A percentile compares a stretch with the other conserved stretches of the same genome.
These are phyloP conservation scores for Dendryphion nanum DNA, from an alignment of 2,329 filamentous ascomycete genomes.

Conservation along the genomic window DNA sequence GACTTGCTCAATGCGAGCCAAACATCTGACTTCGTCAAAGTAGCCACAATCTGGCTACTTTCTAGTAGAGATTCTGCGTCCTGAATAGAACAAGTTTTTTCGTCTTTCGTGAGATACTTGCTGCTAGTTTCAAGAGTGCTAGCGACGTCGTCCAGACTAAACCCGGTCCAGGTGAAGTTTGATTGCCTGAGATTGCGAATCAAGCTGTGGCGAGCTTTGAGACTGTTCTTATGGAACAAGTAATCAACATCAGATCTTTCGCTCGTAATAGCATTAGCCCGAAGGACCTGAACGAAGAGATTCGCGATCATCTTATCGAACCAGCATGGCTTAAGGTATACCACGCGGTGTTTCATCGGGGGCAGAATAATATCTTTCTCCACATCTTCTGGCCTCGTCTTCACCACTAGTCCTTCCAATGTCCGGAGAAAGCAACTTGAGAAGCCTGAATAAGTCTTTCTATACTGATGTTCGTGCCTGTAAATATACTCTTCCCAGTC, in stretches of 20 bases:
- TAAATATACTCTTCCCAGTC: constrained; percentile 73
- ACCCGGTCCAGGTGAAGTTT: constrained; percentile 84
- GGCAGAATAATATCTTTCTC: constrained; percentile 65
- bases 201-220: constrained; percentile 63
- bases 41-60: constrained; percentile 65
- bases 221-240: constrained; percentile 77
- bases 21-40: constrained; percentile 58
- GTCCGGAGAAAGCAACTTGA: constrained; percentile 63
- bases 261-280: constrained; percentile 84
- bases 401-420: constrained; percentile 76
- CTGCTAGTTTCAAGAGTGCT: constrained; percentile 65
- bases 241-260: constrained; percentile 83
- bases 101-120: constrained; percentile 64
- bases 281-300: constrained; percentile 78
- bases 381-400: constrained; percentile 73
- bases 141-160: constrained; percentile 60
- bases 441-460: constrained; percentile 55
- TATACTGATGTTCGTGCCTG: constrained; percentile 47
- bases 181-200: constrained; percentile 79
- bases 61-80: constrained; percentile 62
- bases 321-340: constrained; percentile 76
- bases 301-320: constrained; percentile 84
- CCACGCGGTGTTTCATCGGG: constrained; percentile 66
- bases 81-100: constrained; percentile 56
- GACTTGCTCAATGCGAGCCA: constrained; percentile 67